Base-by-base conservation (phyloP, 139 green algal genomes). In the Chlamydomonas sp. region DNA sequence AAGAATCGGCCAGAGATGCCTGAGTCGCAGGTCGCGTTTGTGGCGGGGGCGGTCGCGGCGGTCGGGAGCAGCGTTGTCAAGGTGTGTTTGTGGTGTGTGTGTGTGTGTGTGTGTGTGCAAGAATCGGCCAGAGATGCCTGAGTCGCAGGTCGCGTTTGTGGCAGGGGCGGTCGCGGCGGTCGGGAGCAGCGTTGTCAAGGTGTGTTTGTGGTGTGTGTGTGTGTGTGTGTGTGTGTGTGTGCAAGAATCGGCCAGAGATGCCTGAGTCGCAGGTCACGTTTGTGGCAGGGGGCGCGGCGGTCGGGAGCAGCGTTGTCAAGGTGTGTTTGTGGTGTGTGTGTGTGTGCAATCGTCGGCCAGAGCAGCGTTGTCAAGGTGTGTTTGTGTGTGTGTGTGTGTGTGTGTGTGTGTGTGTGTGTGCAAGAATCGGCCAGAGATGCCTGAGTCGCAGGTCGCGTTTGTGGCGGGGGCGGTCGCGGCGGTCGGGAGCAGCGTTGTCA, bases 281-380 rank as follows among this genome's bases (percentile, higher is more conserved):
- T 72, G 75, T 90, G 3, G 78, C 86, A 0, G 91, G 90, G 1
- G 67, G 76, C 0, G 91, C 91, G 33, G 91, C 91, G 5, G 77
- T 87, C 2, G 90, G 91, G 49, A 86, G 79, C 71, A n/a, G n/a
- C n/a, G n/a, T n/a, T n/a, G n/a, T n/a, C n/a, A n/a, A n/a, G n/a
- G n/a, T n/a, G n/a, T 87, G 72, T 24, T 84, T 94, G 22, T 81
- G 90, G 54, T 90, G 93, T 48, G 59, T n/a, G n/a, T n/a, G n/a
- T n/a, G n/a, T n/a, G n/a, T n/a, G n/a, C n/a, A n/a, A n/a, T n/a
- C n/a, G n/a, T n/a, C n/a, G n/a, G n/a, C n/a, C n/a, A n/a, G n/a
- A n/a, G n/a, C n/a, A n/a, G n/a, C n/a, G n/a, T n/a, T n/a, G n/a
- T n/a, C n/a, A n/a, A n/a, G n/a, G n/a, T n/a, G n/a, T n/a, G n/a